A percentile compares a stretch with the other conserved stretches of the same genome.
Evolutionary conservation across 257 asterid species (phyloP).

Genomic region (Nicotiana obtusifolia): DNA sequence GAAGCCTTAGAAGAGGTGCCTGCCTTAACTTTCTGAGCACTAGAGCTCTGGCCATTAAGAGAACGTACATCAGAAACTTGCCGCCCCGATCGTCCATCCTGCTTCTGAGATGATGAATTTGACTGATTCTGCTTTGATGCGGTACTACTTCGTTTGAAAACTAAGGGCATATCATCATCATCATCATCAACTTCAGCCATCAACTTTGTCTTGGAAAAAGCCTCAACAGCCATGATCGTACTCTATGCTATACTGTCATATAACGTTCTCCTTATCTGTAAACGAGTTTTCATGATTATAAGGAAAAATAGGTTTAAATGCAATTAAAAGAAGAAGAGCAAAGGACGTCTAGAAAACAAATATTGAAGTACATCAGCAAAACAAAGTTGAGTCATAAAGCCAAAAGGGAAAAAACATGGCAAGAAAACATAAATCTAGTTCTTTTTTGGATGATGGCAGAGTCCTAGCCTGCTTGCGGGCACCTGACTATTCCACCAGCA

Average conservation of each 20-base stretch:
- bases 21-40: slow-evolving; percentile 38
- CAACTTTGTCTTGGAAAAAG: slow-evolving; percentile 40
- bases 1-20: slow-evolving; percentile 47
- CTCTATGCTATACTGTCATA: slow-evolving; percentile 27
- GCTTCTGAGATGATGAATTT: slow-evolving; percentile 50
- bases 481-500: too few species aligned
- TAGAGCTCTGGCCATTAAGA: slow-evolving; percentile 59
- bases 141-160: slow-evolving; percentile 64
- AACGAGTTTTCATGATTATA: neutral
- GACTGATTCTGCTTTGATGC: slow-evolving; percentile 53
- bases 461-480: too few species aligned
- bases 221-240: slow-evolving; percentile 61
- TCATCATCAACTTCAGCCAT: slow-evolving; percentile 56
- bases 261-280: slow-evolving; percentile 9
- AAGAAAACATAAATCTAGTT: neutral
- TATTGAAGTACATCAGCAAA: neutral
- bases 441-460: too few species aligned
- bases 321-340: neutral
- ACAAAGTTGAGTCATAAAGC: neutral
- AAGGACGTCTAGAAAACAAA: neutral
- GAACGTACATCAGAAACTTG: slow-evolving; percentile 37
- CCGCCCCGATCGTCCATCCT: slow-evolving; percentile 41
- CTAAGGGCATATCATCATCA: slow-evolving; percentile 67
- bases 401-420: neutral
- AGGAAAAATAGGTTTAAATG: neutral